A percentile compares a stretch with the other conserved stretches of the same genome.
Evolutionary conservation across 805 yeast genomes (phyloP).

Genomic region (Lipomyces chichibuensis): DNA sequence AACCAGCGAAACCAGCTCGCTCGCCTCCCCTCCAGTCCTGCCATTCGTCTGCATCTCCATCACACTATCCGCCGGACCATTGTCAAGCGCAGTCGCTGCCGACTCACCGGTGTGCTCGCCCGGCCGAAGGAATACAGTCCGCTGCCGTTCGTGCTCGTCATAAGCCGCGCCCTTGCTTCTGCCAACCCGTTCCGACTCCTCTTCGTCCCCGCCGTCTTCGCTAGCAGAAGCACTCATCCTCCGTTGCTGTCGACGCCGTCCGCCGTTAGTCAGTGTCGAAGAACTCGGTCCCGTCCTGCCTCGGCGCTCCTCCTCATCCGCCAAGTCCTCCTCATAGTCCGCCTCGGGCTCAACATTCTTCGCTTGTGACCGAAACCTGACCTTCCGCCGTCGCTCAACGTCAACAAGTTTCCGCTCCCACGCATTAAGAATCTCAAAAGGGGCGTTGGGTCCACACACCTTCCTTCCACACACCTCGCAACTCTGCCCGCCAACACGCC

Average conservation of each 20-base stretch:
- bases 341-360: neutral
- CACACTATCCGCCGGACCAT: slow-evolving; percentile 10
- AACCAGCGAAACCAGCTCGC: slow-evolving; percentile 33
- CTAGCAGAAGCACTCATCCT: neutral
- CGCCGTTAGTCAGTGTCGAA: neutral
- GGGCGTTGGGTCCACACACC: slow-evolving; percentile 36
- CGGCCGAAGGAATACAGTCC: slow-evolving; percentile 1
- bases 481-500: slow-evolving; percentile 24
- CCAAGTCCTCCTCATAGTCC: neutral
- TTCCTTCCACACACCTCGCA: slow-evolving; percentile 38
- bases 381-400: slow-evolving; percentile 11
- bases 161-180: neutral
- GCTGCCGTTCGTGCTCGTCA: neutral
- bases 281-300: neutral
- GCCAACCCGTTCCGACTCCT: neutral
- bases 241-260: neutral
- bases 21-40: neutral
- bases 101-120: slow-evolving; percentile 4
- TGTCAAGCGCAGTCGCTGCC: neutral
- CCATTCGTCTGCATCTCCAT: neutral
- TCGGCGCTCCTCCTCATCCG: slow-evolving; percentile 1
- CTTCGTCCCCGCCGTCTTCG: neutral
- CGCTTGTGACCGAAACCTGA: slow-evolving; percentile 3
- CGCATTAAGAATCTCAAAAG: slow-evolving; percentile 21
- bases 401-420: slow-evolving; percentile 32